phyloP scores from a whole-genome alignment of 139 green algal species.

The Chlamydomonas sphaeroides region DNA sequence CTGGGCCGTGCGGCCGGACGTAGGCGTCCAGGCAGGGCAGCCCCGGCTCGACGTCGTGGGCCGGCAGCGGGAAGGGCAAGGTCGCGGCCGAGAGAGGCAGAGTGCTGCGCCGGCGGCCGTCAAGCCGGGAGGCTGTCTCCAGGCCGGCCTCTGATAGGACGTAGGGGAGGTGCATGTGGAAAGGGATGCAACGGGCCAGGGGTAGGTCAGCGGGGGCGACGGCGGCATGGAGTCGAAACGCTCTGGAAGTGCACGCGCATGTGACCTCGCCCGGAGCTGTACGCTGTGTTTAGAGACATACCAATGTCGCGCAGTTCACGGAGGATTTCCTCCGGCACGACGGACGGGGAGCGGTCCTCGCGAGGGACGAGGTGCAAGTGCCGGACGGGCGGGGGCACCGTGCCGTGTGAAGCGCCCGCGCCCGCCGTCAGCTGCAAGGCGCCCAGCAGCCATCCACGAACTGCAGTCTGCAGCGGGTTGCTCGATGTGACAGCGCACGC shows the following conservation, averaged over 20 bases:
- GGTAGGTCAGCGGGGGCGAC: too few species aligned
- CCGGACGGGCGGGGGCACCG: not conserved
- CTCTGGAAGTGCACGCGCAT: too few species aligned
- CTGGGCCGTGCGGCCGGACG: constrained; percentile 12
- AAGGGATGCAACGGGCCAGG: too few species aligned
- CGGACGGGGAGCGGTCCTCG: not conserved
- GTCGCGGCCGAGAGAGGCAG: not conserved
- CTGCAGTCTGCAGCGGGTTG: too few species aligned
- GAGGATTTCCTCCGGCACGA: constrained; percentile 20
- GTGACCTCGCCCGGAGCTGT: too few species aligned
- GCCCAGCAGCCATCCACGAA: not conserved
- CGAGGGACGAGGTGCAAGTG: not conserved
- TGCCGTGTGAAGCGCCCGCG: too few species aligned
- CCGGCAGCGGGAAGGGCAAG: constrained; percentile 9
- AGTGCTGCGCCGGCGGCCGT: constrained; percentile 21
- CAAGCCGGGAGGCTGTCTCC: constrained; percentile 7
- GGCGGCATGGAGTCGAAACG: too few species aligned
- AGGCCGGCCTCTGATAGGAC: too few species aligned
- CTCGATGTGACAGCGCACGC: too few species aligned
- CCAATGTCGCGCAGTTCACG: not conserved
- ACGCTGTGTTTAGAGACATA: too few species aligned
- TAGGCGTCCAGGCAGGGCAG: constrained; percentile 19
- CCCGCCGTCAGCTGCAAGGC: too few species aligned
- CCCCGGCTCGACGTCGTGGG: constrained; percentile 22
- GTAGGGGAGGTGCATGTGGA: too few species aligned